Evolutionary conservation across 2,329 filamentous ascomycete genomes (phyloP).

Genomic region (Xenoacremonium recifei): DNA sequence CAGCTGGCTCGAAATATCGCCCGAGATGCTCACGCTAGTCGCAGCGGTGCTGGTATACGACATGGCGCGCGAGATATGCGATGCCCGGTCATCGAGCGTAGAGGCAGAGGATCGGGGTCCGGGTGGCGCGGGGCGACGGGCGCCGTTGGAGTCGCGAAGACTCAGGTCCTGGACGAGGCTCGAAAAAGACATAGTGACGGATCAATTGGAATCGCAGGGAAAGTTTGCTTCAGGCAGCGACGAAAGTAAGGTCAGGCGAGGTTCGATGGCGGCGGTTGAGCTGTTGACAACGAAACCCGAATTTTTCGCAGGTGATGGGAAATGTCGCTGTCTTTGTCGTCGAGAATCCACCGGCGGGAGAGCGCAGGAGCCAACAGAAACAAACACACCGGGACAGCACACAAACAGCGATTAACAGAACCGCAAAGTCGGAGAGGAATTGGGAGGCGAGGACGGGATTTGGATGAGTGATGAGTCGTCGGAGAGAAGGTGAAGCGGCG

Average conservation of each 20-base stretch:
- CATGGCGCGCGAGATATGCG: constrained; percentile 62
- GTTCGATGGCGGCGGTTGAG: constrained; percentile 4
- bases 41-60: constrained; percentile 66
- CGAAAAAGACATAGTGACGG: constrained; percentile 60
- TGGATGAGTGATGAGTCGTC: no score
- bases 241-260: constrained; percentile 5
- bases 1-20: constrained; percentile 79
- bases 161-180: constrained; percentile 65
- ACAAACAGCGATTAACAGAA: no score
- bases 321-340: no score
- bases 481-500: no score
- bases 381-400: no score
- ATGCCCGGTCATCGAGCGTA: constrained; percentile 59
- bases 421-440: no score
- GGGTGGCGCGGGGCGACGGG: constrained; percentile 42
- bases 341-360: no score
- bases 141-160: constrained; percentile 52
- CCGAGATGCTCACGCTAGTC: constrained; percentile 67
- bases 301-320: neutral
- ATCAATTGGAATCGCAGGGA: constrained; percentile 7
- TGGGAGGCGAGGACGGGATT: no score
- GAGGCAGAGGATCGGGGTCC: constrained; percentile 48
- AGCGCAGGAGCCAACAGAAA: no score
- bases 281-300: neutral
- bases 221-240: constrained; percentile 6